phyloP scores from a whole-genome alignment of 73 alveolate genomes.

The Blepharisma stoltei region DNA sequence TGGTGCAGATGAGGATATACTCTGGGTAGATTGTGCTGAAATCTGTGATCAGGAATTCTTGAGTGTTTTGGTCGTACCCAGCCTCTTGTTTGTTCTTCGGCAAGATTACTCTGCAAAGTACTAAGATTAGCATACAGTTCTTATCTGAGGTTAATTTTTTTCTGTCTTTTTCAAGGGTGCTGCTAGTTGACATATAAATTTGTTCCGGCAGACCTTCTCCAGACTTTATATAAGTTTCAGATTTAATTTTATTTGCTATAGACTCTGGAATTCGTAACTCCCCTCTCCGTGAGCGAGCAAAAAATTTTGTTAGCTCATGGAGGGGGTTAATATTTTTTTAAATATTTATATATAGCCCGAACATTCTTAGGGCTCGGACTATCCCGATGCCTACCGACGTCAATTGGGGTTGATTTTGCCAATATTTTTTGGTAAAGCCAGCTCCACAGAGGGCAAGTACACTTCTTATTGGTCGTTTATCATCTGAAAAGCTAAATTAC shows the following conservation, averaged over 20 bases:
- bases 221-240: neutral
- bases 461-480: too few relatives aligned
- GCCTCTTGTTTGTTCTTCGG: conserved; percentile 10
- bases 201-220: neutral
- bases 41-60: conserved; percentile 3
- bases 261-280: neutral
- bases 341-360: too few relatives aligned
- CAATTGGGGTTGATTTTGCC: too few relatives aligned
- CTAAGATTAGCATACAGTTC: conserved; percentile 5
- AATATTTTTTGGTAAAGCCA: too few relatives aligned
- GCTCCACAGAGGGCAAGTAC: too few relatives aligned
- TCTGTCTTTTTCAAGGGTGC: neutral
- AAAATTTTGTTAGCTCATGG: too few relatives aligned
- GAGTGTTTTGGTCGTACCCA: conserved; percentile 1
- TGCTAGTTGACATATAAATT: neutral
- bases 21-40: conserved; percentile 19
- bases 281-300: too few relatives aligned
- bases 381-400: too few relatives aligned
- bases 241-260: neutral
- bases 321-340: too few relatives aligned
- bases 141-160: neutral
- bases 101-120: conserved; percentile 27
- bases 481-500: too few relatives aligned
- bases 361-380: too few relatives aligned
- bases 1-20: conserved; percentile 27